Evolutionary conservation across 371 early-diverging fungal genomes (phyloP).

Genomic region (Gilbertella persicaria): DNA sequence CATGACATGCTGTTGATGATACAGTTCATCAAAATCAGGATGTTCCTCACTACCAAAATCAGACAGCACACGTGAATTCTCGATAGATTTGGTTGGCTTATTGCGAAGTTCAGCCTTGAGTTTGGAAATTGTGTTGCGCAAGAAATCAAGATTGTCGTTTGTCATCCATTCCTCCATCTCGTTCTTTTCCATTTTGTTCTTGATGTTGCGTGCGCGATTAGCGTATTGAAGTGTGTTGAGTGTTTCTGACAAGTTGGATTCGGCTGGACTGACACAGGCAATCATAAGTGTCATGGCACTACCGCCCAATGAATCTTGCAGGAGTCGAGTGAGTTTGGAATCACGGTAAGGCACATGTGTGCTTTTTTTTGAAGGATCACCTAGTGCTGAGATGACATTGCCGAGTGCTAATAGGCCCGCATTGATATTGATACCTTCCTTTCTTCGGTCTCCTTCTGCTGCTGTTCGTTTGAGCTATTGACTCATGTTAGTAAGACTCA

Average conservation of each 20-base stretch:
- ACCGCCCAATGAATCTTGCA: conserved; percentile 97
- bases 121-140: conserved; percentile 55
- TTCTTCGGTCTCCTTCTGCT: conserved; percentile 92
- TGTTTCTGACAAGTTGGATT: conserved; percentile 86
- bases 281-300: conserved; percentile 91
- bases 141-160: conserved; percentile 58
- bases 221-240: conserved; percentile 92
- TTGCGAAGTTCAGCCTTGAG: conserved; percentile 53
- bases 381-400: conserved; percentile 98
- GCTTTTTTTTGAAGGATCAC: conserved; percentile 71
- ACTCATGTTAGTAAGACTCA: no score
- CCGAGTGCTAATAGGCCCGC: conserved; percentile 96
- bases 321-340: conserved; percentile 95
- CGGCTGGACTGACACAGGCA: conserved; percentile 87
- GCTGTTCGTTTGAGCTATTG: conserved; percentile 88
- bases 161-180: conserved; percentile 68
- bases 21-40: conserved; percentile 33
- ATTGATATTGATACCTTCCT: conserved; percentile 99
- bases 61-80: no score
- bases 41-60: conserved; percentile 17
- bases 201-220: conserved; percentile 85
- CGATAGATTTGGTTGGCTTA: background rate
- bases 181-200: conserved; percentile 78
- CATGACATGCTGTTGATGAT: conserved; percentile 33
- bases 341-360: conserved; percentile 96